Conservation (phyloP, 768 basidiomycete species). For the Auriscalpium vulgare region DNA sequence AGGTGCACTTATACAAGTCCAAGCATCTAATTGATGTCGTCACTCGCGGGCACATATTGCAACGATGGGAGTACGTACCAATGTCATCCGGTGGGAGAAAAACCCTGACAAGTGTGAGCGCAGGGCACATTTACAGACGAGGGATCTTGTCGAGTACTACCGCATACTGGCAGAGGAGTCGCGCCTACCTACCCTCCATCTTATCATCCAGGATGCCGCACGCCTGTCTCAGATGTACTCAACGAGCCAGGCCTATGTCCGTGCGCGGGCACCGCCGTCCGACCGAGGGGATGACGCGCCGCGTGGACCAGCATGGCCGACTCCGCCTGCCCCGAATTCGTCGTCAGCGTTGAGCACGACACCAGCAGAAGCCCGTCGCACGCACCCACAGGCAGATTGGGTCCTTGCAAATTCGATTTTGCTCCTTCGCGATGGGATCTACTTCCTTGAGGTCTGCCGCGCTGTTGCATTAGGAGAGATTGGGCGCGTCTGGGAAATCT, state of each 20-base stretch:
- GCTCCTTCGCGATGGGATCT: constrained; percentile 3
- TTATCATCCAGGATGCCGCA: background rate
- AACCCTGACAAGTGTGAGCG: background rate
- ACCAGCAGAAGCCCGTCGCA: background rate
- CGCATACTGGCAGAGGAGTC: background rate
- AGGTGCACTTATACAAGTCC: constrained; percentile 12
- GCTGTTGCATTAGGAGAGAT: constrained; percentile 1
- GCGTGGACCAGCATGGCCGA: too few species aligned
- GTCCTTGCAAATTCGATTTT: constrained; percentile 5
- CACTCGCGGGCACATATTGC: constrained; percentile 11
- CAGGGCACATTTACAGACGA: background rate
- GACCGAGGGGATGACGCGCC: too few species aligned
- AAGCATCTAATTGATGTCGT: constrained; percentile 5
- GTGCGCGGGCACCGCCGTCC: background rate
- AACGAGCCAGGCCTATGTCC: background rate
- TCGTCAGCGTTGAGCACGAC: too few species aligned
- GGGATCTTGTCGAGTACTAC: background rate
- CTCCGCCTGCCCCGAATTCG: too few species aligned
- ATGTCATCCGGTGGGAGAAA: too few species aligned
- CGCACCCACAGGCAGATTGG: background rate
- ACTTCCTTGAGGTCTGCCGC: background rate
- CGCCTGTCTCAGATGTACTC: background rate
- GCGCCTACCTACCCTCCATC: background rate
- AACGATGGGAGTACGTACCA: constrained; percentile 18
- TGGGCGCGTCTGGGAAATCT: constrained; percentile 4